Evolutionary conservation across 305 asterid species (phyloP).

Genomic region (Andrographis paniculata): DNA sequence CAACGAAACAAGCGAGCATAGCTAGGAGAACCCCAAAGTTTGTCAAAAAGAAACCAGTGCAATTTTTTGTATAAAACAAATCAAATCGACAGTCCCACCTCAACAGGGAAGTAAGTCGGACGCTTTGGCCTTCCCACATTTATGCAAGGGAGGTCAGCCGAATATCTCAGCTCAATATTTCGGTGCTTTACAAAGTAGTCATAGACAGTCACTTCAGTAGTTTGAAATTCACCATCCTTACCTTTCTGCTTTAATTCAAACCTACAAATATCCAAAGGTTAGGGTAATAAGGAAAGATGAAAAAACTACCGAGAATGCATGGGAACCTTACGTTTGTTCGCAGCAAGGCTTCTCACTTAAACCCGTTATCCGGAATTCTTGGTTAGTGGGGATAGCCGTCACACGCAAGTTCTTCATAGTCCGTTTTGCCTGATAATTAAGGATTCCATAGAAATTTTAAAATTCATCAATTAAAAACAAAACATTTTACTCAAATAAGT

Average conservation of each 20-base stretch:
- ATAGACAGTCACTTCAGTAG: conserved; percentile 42
- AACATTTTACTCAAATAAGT: not conserved
- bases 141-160: conserved; percentile 63
- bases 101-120: conserved; percentile 57
- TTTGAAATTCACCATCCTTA: conserved; percentile 33
- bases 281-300: not conserved
- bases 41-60: not conserved
- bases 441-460: too few species aligned
- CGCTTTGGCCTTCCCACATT: conserved; percentile 50
- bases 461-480: not conserved
- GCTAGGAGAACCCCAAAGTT: conserved; percentile 20
- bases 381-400: conserved; percentile 40
- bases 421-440: conserved; percentile 42
- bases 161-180: conserved; percentile 41
- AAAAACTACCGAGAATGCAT: too few species aligned
- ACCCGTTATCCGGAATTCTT: conserved; percentile 60
- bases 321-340: conserved; percentile 39
- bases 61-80: not conserved
- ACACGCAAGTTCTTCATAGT: conserved; percentile 57
- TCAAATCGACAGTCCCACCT: conserved; percentile 27
- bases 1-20: conserved; percentile 48
- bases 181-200: conserved; percentile 61
- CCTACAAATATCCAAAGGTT: conserved; percentile 20
- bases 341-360: conserved; percentile 46
- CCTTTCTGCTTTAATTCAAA: conserved; percentile 35